Percentiles rank a stretch among this genome's conserved stretches.
Evolutionary conservation across 2,329 filamentous ascomycete genomes (phyloP).

Genomic region (Neonectria ditissima): DNA sequence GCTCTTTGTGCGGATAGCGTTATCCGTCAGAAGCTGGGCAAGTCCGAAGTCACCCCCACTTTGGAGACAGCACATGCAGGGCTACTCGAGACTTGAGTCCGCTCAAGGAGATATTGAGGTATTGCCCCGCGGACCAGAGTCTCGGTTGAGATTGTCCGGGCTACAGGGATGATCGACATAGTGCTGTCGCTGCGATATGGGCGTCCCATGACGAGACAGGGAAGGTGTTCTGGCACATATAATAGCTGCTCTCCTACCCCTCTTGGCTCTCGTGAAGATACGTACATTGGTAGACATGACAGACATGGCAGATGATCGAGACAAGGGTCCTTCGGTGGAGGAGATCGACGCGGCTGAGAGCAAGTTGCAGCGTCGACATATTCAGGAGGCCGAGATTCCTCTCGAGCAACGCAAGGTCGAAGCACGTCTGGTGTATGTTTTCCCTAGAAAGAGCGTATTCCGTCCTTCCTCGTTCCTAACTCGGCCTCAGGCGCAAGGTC

Average conservation of each 20-base stretch:
- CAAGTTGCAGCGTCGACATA: slow-evolving; percentile 15
- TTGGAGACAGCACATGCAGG: neutral
- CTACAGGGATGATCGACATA: slow-evolving; percentile 1
- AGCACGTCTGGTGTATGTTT: slow-evolving; percentile 26
- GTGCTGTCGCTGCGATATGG: neutral
- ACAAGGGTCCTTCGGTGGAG: slow-evolving; percentile 6
- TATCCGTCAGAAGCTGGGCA: slow-evolving; percentile 16
- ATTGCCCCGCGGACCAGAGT: neutral
- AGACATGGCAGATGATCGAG: slow-evolving; percentile 8
- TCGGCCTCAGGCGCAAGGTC: slow-evolving; percentile 44
- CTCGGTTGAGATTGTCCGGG: slow-evolving; percentile 11
- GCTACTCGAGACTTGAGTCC: neutral
- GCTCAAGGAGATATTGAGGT: neutral
- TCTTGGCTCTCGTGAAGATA: no score
- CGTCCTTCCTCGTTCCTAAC: no score
- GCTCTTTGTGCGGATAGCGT: slow-evolving; percentile 16
- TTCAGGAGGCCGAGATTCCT: slow-evolving; percentile 19
- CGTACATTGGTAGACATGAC: neutral
- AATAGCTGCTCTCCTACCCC: neutral
- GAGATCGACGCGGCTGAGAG: slow-evolving; percentile 11
- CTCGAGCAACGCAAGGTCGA: slow-evolving; percentile 26
- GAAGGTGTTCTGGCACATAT: neutral
- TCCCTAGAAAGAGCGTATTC: no score
- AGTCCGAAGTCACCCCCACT: slow-evolving; percentile 16
- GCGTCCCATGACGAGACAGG: neutral